phyloP scores from a whole-genome alignment of 192 early-diverging fungal genomes.

The Martensiomyces pterosporus region DNA sequence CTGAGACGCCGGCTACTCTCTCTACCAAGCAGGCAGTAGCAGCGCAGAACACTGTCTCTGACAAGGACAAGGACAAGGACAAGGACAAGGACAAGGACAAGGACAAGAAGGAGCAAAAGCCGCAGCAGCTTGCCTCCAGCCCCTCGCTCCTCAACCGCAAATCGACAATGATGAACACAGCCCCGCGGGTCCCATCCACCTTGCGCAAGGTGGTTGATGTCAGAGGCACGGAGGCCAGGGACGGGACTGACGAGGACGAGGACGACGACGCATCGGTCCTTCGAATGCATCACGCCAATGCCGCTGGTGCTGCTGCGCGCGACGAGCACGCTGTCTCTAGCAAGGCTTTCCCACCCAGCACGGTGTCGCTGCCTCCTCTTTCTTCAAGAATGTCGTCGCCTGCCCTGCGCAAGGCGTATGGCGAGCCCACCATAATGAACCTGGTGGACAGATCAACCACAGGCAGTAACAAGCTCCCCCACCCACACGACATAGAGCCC shows the following conservation, averaged over 20 bases:
- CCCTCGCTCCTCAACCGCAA: conserved; percentile 14
- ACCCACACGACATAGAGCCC: conserved; percentile 37
- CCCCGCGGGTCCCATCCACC: conserved; percentile 38
- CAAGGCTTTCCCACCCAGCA: neutral
- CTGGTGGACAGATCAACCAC: conserved; percentile 12
- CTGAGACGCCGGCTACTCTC: too few relatives aligned
- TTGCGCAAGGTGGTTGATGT: conserved; percentile 31
- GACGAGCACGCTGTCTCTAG: neutral
- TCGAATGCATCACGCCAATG: too few relatives aligned
- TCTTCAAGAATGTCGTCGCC: conserved; percentile 4
- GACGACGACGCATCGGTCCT: neutral
- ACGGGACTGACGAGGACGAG: neutral
- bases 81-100: too few relatives aligned
- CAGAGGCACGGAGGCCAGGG: neutral
- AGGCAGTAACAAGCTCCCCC: conserved; percentile 19
- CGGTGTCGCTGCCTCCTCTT: conserved; percentile 2
- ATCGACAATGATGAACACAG: conserved; percentile 14
- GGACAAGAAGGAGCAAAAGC: too few relatives aligned
- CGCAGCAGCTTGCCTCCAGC: too few relatives aligned
- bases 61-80: too few relatives aligned
- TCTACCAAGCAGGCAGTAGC: too few relatives aligned
- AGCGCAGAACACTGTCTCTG: too few relatives aligned
- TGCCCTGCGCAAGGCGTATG: conserved; percentile 19
- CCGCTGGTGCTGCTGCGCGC: too few relatives aligned
- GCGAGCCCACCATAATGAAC: conserved; percentile 20